These are phyloP conservation scores for Tetradesmus lagerheimii DNA, from an alignment of 139 green algal genomes.

Conservation along the genomic window DNA sequence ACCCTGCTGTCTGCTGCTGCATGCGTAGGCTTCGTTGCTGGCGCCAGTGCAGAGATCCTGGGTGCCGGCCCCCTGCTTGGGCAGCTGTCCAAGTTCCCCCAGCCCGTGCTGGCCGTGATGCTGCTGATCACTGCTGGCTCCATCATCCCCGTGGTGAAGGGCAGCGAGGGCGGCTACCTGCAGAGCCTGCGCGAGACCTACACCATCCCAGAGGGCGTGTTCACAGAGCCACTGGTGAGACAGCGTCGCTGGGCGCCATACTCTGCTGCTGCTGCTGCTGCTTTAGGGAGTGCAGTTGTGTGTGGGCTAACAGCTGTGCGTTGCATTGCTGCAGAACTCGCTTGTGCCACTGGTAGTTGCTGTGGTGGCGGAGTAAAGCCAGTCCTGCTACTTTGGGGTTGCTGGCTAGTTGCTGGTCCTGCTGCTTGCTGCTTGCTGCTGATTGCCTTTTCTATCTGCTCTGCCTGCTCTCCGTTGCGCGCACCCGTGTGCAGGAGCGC, in stretches of 20 bases:
- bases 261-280: background rate
- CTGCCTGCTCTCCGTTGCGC: background rate
- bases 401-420: too few species aligned
- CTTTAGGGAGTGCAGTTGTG: too few species aligned
- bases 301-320: too few species aligned
- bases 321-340: too few species aligned
- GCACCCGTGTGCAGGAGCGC: conserved; percentile 47
- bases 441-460: background rate
- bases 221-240: conserved; percentile 51
- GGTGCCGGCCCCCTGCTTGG: conserved; percentile 56
- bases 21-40: conserved; percentile 57
- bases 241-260: background rate
- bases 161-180: conserved; percentile 62
- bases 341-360: too few species aligned
- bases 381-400: too few species aligned
- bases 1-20: background rate
- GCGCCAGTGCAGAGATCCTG: conserved; percentile 58
- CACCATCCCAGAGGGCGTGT: conserved; percentile 57
- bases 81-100: conserved; percentile 53
- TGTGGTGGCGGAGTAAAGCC: too few species aligned
- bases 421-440: background rate
- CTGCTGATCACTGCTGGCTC: conserved; percentile 55
- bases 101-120: conserved; percentile 55
- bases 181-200: conserved; percentile 56
- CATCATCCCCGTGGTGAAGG: conserved; percentile 65